phyloP scores from a whole-genome alignment of 805 yeast genomes.

The Candida boleticola region DNA sequence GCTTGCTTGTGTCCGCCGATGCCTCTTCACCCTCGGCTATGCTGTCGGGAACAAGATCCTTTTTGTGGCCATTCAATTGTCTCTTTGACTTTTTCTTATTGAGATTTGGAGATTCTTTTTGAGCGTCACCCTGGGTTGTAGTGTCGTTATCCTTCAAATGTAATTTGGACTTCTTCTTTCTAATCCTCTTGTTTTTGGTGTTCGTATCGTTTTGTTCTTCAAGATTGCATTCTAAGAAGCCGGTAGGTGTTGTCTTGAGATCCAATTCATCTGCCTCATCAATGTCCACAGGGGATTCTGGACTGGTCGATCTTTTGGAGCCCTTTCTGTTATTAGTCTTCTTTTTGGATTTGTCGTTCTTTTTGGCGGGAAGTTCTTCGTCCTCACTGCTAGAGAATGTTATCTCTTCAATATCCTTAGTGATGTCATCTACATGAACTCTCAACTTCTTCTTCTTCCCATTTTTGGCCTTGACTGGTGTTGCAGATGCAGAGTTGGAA shows the following conservation, averaged over 20 bases:
- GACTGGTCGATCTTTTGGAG: constrained; percentile 2
- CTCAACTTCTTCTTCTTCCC: constrained; percentile 9
- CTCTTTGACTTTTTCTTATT: constrained; percentile 1
- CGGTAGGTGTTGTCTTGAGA: neutral
- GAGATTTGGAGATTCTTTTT: neutral
- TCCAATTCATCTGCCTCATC: constrained; percentile 2
- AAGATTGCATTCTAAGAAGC: neutral
- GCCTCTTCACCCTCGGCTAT: too few species aligned
- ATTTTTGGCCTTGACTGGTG: neutral
- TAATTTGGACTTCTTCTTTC: neutral
- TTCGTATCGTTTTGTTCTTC: neutral
- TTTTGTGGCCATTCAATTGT: constrained; percentile 1
- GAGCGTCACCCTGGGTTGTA: neutral
- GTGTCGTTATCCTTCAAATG: neutral
- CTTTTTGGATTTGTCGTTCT: constrained; percentile 1
- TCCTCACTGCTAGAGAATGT: constrained; percentile 27
- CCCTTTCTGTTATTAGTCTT: neutral
- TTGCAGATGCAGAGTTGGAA: neutral
- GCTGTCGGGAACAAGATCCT: neutral
- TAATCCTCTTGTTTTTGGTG: neutral
- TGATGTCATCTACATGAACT: constrained; percentile 21
- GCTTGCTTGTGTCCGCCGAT: too few species aligned
- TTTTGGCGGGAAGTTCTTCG: constrained; percentile 1
- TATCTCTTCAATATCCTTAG: constrained; percentile 25
- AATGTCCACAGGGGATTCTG: neutral